These are phyloP conservation scores for Lycium barbarum DNA, from an alignment of 257 asterid genomes.

Conservation along the genomic window DNA sequence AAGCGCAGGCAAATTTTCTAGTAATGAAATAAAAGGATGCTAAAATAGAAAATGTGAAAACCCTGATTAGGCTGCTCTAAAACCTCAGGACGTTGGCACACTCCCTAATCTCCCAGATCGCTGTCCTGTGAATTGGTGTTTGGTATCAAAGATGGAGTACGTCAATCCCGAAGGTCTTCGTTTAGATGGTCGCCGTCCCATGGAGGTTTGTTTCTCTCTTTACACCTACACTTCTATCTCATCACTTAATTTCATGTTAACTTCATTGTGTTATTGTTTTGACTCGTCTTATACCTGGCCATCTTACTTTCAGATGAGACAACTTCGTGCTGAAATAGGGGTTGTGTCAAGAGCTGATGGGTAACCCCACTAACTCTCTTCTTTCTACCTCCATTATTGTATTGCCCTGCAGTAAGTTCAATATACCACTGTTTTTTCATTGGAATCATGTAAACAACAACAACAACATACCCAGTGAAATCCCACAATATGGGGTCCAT, in stretches of 20 bases:
- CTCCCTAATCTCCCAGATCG: neutral
- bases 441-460: neutral
- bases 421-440: neutral
- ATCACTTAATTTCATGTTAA: neutral
- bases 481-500: too few species aligned
- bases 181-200: constrained; percentile 93
- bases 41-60: too few species aligned
- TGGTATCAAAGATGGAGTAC: constrained; percentile 65
- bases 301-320: constrained; percentile 71
- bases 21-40: too few species aligned
- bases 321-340: constrained; percentile 88
- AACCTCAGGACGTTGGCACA: too few species aligned
- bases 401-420: neutral
- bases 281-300: neutral
- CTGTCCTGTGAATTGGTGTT: neutral
- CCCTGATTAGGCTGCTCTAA: too few species aligned
- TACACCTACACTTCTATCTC: neutral
- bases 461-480: too few species aligned
- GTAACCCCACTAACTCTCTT: constrained; percentile 42
- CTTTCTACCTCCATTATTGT: neutral
- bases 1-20: too few species aligned
- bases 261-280: neutral
- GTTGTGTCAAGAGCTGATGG: constrained; percentile 94
- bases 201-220: constrained; percentile 68
- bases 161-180: constrained; percentile 98